Evolutionary conservation across 306 rosid genomes (phyloP).

Genomic region (Alnus glutinosa): DNA sequence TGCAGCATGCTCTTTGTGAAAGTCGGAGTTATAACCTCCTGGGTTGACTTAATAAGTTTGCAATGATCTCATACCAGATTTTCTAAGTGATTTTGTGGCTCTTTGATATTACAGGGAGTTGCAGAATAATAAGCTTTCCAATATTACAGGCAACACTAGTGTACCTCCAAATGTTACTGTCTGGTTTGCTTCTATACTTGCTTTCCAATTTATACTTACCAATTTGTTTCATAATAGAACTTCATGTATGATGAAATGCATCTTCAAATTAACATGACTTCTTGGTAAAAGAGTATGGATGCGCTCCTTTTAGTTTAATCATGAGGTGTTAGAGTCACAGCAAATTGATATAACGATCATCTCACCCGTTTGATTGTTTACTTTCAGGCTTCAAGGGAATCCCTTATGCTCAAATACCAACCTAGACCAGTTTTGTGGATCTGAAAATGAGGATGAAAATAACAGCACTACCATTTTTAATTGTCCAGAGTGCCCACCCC

Average conservation of each 20-base stretch:
- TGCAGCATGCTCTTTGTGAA: neutral
- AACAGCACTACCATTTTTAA: slow-evolving; percentile 26
- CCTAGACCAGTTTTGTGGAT: slow-evolving; percentile 53
- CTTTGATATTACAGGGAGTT: slow-evolving; percentile 62
- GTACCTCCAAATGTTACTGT: slow-evolving; percentile 72
- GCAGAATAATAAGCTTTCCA: slow-evolving; percentile 62
- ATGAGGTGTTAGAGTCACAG: neutral
- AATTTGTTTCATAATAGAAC: slow-evolving; percentile 14
- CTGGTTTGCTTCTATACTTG: slow-evolving; percentile 56
- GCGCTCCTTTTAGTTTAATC: neutral
- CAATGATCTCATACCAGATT: neutral
- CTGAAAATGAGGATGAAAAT: slow-evolving; percentile 25
- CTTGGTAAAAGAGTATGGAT: slow-evolving; percentile 1
- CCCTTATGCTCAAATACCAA: slow-evolving; percentile 63
- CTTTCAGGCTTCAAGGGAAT: slow-evolving; percentile 82
- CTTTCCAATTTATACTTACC: slow-evolving; percentile 5
- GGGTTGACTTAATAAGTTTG: slow-evolving; percentile 7
- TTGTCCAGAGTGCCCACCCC: slow-evolving; percentile 64
- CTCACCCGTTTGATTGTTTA: neutral
- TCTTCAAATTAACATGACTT: neutral
- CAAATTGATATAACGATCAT: neutral
- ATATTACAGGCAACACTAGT: slow-evolving; percentile 52
- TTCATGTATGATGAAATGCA: neutral
- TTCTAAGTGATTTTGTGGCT: slow-evolving; percentile 30
- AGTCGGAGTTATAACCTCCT: neutral